phyloP scores from a whole-genome alignment of 2,329 filamentous ascomycete genomes.

The Sclerotinia nivalis region DNA sequence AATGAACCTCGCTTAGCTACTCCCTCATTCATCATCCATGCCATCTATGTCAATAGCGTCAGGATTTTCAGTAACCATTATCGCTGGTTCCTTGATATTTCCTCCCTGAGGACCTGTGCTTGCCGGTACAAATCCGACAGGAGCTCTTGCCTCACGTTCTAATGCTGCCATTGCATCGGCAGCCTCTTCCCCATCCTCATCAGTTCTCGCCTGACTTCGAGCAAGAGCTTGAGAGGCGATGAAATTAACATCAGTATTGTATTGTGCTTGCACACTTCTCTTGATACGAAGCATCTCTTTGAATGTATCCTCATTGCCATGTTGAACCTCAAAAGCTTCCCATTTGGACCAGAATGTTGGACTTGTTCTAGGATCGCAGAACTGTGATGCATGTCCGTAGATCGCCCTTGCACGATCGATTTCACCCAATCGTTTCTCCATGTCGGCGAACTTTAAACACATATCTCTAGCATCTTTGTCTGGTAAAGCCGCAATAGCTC shows the following conservation, averaged over 20 bases:
- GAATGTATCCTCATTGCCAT: conserved; percentile 98
- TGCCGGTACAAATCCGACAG: conserved; percentile 87
- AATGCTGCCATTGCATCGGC: conserved; percentile 86
- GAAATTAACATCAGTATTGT: conserved; percentile 98
- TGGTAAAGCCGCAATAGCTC: conserved; percentile 88
- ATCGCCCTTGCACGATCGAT: conserved; percentile 95
- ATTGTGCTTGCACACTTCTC: conserved; percentile 93
- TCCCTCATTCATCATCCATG: conserved; percentile 45
- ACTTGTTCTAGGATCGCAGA: conserved; percentile 91
- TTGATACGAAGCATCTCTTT: conserved; percentile 99
- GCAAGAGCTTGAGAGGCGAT: conserved; percentile 95
- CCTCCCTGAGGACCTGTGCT: conserved; percentile 71
- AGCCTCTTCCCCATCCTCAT: conserved; percentile 45
- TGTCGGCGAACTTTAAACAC: conserved; percentile 98
- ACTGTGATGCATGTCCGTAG: conserved; percentile 94
- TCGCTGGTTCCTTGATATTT: conserved; percentile 47
- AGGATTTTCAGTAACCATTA: conserved; percentile 63
- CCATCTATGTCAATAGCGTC: conserved; percentile 78
- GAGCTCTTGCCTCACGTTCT: conserved; percentile 84
- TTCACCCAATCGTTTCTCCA: conserved; percentile 88
- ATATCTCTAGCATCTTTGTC: conserved; percentile 93
- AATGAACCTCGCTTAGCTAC: background rate
- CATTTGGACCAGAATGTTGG: conserved; percentile 93
- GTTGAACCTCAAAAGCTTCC: conserved; percentile 96
- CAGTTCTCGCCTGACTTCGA: conserved; percentile 65